Base-by-base conservation (phyloP, 2,329 filamentous ascomycete genomes). In the Fusarium brevicatenulatum region DNA sequence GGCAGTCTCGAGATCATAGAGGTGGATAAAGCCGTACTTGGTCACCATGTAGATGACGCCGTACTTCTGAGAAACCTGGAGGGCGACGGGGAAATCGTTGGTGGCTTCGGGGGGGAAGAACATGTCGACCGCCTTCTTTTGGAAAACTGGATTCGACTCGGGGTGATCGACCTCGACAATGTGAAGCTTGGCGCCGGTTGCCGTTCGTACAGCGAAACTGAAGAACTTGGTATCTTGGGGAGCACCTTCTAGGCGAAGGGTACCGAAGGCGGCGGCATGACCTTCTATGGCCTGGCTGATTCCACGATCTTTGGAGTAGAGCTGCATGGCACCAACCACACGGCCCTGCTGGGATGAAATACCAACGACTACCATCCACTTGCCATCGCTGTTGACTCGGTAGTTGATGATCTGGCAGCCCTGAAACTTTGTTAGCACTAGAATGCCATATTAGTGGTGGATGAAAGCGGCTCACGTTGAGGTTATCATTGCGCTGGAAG, bases 321-420 rank as follows among this genome's bases (percentile, higher is more conserved):
- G 90, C 84, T 99, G 97, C 92, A 99, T 96, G 72, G 94, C 93
- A 75, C 96, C 96, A 46, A 97, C 95, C 46, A 99, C 95, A 70
- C 96, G 94, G 64, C 95, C 95, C 81, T 95, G 92, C 80, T 97
- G 93, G 81, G 95, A 94, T 66, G 95, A 95, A 78, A 99, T 99
- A 79, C 96, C 96, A 66, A 99, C 95, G 63, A 98, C 92, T 36
- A 97, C 95, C 91, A 97, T 97, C 96, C 96, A 99, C 85, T 97
- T 97, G 82, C 95, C 94, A 75, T 99, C 95, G 74, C 92, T 91
- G 83, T 95, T 98, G 77, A 97, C 93, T 77, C 95, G 94, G 86
- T 99, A 99, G 86, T 98, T 99, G 90, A 99, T 99, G 83, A 99
- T 99, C 90, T 99, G 96, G 84, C 94, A 97, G 75, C 92, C 93